phyloP scores from a whole-genome alignment of 352 stramenopile genomes.

The Phytopythium helicoides region DNA sequence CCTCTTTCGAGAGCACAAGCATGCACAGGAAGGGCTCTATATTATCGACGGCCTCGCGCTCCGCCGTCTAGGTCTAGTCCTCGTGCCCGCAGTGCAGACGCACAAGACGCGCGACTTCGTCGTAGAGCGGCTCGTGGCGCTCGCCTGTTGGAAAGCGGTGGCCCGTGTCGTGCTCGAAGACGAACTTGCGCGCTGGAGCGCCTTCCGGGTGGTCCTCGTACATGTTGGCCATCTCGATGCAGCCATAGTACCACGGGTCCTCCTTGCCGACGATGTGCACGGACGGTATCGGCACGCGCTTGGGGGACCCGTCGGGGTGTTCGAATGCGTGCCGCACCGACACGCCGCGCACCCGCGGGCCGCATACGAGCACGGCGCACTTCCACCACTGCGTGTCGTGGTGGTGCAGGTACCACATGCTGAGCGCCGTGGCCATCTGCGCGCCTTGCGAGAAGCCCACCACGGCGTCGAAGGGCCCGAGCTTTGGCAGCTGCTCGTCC shows the following conservation, averaged over 20 bases:
- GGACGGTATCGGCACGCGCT: conserved; percentile 47
- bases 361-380: conserved; percentile 45
- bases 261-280: conserved; percentile 65
- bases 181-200: conserved; percentile 21
- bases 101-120: conserved; percentile 25
- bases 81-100: conserved; percentile 18
- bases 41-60: not conserved
- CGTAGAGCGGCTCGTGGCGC: conserved; percentile 27
- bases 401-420: conserved; percentile 38
- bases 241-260: conserved; percentile 40
- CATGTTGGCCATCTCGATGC: conserved; percentile 37
- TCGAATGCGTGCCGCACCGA: conserved; percentile 38
- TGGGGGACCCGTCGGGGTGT: conserved; percentile 19
- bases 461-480: conserved; percentile 59
- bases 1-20: no score
- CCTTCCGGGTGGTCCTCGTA: conserved; percentile 26
- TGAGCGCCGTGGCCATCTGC: conserved; percentile 40
- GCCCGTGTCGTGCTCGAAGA: conserved; percentile 42
- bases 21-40: not conserved
- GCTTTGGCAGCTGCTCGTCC: conserved; percentile 32
- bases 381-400: conserved; percentile 39
- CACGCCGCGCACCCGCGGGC: conserved; percentile 19
- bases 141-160: conserved; percentile 36
- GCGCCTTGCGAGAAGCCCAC: conserved; percentile 71
- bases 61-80: not conserved